Evolutionary conservation across 352 stramenopile species (phyloP).

Genomic region (Phytopythium aichiense): DNA sequence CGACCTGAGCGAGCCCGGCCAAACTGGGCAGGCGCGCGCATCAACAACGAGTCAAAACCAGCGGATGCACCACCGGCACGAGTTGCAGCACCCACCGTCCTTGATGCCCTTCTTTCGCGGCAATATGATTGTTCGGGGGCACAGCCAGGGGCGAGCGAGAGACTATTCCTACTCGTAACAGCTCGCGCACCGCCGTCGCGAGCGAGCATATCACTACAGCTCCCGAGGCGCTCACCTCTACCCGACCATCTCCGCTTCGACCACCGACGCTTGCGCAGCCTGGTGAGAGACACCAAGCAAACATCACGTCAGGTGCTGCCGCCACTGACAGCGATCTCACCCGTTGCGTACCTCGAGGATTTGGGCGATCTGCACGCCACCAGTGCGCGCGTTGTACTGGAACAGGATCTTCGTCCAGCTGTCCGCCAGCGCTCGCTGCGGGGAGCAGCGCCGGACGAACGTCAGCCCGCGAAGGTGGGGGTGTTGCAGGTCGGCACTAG

Average conservation of each 20-base stretch:
- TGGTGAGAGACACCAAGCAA: slow-evolving; percentile 5
- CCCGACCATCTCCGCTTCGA: slow-evolving; percentile 31
- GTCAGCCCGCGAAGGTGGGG: slow-evolving; percentile 47
- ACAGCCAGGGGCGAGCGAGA: slow-evolving; percentile 39
- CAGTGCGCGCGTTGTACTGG: slow-evolving; percentile 63
- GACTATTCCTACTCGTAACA: slow-evolving; percentile 27
- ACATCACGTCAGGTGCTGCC: slow-evolving; percentile 2
- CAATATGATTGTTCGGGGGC: slow-evolving; percentile 57
- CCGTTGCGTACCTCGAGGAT: slow-evolving; percentile 48
- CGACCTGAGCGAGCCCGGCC: slow-evolving; percentile 21
- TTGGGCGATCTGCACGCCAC: slow-evolving; percentile 53
- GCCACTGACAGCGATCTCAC: background rate
- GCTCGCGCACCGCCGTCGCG: slow-evolving; percentile 5
- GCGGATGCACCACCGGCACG: slow-evolving; percentile 18
- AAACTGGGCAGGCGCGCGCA: background rate
- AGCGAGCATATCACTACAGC: background rate
- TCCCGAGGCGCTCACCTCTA: slow-evolving; percentile 9
- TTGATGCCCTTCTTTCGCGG: slow-evolving; percentile 66
- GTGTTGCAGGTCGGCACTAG: slow-evolving; percentile 31
- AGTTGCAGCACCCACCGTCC: slow-evolving; percentile 19
- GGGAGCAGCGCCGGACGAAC: slow-evolving; percentile 75
- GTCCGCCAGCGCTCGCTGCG: slow-evolving; percentile 75
- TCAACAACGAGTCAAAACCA: slow-evolving; percentile 15
- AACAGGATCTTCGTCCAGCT: slow-evolving; percentile 90
- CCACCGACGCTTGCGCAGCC: slow-evolving; percentile 20